Conservation (phyloP, 192 early-diverging fungal genomes). For the Coemansia sp. region DNA sequence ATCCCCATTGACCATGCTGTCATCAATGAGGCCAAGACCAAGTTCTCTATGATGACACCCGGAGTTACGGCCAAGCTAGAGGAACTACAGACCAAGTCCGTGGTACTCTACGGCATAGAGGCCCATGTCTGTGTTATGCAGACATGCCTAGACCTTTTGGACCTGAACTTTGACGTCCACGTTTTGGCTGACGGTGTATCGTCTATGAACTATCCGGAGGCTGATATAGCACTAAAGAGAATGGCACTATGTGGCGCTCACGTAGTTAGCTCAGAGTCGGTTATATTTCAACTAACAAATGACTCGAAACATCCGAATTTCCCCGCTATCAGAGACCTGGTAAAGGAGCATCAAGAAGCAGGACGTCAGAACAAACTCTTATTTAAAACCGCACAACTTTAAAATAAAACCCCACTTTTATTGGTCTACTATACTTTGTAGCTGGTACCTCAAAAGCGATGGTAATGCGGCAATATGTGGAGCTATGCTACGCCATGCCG, state of each 20-base stretch:
- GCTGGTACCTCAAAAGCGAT: slow-evolving; percentile 39
- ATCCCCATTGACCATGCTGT: slow-evolving; percentile 72
- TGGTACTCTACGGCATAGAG: slow-evolving; percentile 93
- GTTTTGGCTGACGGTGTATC: slow-evolving; percentile 95
- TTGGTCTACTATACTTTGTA: slow-evolving; percentile 54
- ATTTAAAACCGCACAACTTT: slow-evolving; percentile 36
- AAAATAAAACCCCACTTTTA: background rate
- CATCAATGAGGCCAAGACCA: slow-evolving; percentile 71
- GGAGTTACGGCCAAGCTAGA: slow-evolving; percentile 60
- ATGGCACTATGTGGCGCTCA: slow-evolving; percentile 70
- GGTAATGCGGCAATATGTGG: slow-evolving; percentile 53
- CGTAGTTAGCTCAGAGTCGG: slow-evolving; percentile 78
- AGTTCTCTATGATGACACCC: slow-evolving; percentile 87
- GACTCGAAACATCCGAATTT: slow-evolving; percentile 74
- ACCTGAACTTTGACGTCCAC: slow-evolving; percentile 77
- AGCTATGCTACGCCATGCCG: slow-evolving; percentile 48
- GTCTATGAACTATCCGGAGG: slow-evolving; percentile 83
- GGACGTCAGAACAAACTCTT: slow-evolving; percentile 70
- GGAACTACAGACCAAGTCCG: slow-evolving; percentile 61
- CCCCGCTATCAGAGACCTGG: slow-evolving; percentile 74
- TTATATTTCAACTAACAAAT: slow-evolving; percentile 72
- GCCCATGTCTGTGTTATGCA: slow-evolving; percentile 96
- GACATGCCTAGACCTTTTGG: slow-evolving; percentile 89
- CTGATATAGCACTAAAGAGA: slow-evolving; percentile 78
- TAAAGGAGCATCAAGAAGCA: slow-evolving; percentile 82